Evolutionary conservation across 805 yeast genomes (phyloP), one percentile per base, ranked within the genome.

Genomic region (Spathaspora sp.): DNA sequence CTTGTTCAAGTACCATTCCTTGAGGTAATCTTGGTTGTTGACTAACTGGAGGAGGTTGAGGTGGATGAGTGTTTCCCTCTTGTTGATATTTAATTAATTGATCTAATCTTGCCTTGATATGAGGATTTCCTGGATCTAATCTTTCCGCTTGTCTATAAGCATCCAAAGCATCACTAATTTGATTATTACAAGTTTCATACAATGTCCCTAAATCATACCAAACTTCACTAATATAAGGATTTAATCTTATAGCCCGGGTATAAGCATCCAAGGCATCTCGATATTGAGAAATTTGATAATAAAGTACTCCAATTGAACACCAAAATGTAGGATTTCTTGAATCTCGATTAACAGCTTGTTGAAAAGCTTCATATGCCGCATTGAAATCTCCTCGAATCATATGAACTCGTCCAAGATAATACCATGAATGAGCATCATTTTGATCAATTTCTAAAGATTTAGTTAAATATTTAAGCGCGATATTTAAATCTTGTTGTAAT

Each of bases 141-240:
- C 96, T 83, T 35, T 96, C 96, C 4, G 99, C 99, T 57, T 96
- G 94, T 62, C 89, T 89, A 66, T 94, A 94, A 2, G 99, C 99
- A 70, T 94, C 98, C 57, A 94, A 75, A 1, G 99, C 99, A 67
- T 94, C 99, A 54, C 86, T 81, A 53, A 91, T 80, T 72, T 94
- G 99, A 72, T 93, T 92, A 71, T 92, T 94, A 73, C 99, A 94
- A 35, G 97, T 90, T 71, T 94, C 99, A 68, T 94, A 94, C 42
- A 94, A 75, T 5, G 98, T 94, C 53, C 99, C 99, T 64, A 94
- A 79, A 70, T 94, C 99, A 70, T 94, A 94, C 99, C 99, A 94
- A 23, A 94, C 99, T 70, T 94, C 99, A 54, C 94, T 84, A 58
- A 94, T 87, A 74, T 92, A 92, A 14, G 99, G 99, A 61, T 94